These are phyloP conservation scores for Trichoderma sp. DNA, from an alignment of 2,329 filamentous ascomycete genomes.

Conservation along the genomic window DNA sequence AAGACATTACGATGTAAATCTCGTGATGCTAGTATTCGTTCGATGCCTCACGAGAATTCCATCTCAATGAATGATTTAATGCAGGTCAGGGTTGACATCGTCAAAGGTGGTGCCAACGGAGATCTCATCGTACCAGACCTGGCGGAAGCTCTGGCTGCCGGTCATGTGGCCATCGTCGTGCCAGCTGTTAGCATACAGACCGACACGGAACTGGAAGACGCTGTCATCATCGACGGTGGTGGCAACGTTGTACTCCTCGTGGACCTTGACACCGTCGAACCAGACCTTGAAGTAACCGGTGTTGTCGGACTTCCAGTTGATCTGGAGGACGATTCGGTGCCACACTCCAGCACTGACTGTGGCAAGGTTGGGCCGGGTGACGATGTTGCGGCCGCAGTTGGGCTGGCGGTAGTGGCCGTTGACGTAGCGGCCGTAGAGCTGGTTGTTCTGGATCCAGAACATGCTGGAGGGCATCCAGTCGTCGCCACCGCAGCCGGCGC, in stretches of 20 bases:
- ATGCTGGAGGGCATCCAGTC: constrained; percentile 49
- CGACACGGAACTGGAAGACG: constrained; percentile 45
- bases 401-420: constrained; percentile 29
- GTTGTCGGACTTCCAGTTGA: constrained; percentile 42
- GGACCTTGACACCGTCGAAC: constrained; percentile 45
- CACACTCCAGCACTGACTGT: constrained; percentile 43
- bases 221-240: constrained; percentile 45
- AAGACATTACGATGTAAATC: not conserved
- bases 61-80: not conserved
- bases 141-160: constrained; percentile 41
- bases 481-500: constrained; percentile 41
- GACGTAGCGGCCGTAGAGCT: constrained; percentile 41
- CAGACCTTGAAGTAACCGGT: constrained; percentile 46
- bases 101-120: constrained; percentile 39
- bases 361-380: constrained; percentile 29
- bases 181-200: constrained; percentile 51
- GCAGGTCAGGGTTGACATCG: constrained; percentile 26
- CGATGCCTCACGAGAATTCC: not conserved
- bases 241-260: constrained; percentile 38
- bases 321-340: constrained; percentile 47
- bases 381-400: constrained; percentile 27
- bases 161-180: constrained; percentile 41
- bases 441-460: constrained; percentile 45
- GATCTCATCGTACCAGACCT: constrained; percentile 52
- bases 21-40: not conserved